A percentile compares a stretch with the other conserved stretches of the same genome.
phyloP scores from a whole-genome alignment of 208 protist species.

The Leishmania tropica region DNA sequence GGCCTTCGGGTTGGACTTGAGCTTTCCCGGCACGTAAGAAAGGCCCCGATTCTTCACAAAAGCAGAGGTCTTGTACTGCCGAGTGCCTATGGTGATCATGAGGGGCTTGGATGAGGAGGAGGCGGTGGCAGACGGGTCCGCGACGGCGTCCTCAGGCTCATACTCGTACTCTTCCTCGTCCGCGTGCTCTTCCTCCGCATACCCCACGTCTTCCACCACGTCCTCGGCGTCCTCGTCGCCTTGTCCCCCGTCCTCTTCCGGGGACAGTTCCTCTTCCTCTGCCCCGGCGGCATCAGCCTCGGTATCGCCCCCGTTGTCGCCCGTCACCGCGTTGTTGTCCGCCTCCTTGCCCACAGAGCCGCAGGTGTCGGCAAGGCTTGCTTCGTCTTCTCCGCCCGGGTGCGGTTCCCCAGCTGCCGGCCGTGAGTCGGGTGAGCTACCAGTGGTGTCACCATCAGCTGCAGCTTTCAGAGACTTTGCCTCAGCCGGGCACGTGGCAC shows the following conservation, averaged over 20 bases:
- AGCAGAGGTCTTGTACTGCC: slow-evolving; percentile 47
- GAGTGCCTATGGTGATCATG: slow-evolving; percentile 41
- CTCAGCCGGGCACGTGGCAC: slow-evolving; percentile 1
- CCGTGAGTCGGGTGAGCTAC: neutral
- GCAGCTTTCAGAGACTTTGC: neutral
- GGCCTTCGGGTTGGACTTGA: slow-evolving; percentile 59
- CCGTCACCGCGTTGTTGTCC: neutral
- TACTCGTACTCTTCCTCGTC: slow-evolving; percentile 39
- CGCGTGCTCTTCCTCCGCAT: slow-evolving; percentile 29
- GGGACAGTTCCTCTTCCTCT: neutral
- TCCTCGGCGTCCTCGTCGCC: slow-evolving; percentile 32
- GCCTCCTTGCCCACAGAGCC: neutral
- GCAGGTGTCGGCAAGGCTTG: neutral
- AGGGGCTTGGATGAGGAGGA: neutral
- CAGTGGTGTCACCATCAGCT: slow-evolving; percentile 13
- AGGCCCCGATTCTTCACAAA: slow-evolving; percentile 74
- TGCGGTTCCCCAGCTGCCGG: neutral
- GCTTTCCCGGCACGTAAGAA: slow-evolving; percentile 34
- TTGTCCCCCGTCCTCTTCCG: neutral
- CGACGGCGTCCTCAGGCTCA: slow-evolving; percentile 28
- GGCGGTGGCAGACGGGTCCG: slow-evolving; percentile 6
- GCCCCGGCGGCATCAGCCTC: neutral
- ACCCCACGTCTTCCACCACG: slow-evolving; percentile 21
- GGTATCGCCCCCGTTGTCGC: neutral
- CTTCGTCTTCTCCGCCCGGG: neutral